Evolutionary conservation across 257 asterid genomes (phyloP).

Genomic region (Forsythia viridissima): DNA sequence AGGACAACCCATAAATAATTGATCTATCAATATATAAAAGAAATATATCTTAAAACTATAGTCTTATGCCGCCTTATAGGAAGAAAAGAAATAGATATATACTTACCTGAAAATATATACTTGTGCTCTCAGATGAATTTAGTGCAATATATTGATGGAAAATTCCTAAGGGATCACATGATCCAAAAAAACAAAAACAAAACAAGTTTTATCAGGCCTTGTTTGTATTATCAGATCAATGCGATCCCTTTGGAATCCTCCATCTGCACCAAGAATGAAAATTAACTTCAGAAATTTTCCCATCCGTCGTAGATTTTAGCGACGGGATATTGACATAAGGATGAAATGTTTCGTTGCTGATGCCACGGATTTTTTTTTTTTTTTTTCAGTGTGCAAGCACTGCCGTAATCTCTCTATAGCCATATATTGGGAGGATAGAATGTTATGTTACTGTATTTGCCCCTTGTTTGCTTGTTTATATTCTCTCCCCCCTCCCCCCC

Average conservation of each 20-base stretch:
- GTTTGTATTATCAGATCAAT: conserved; percentile 37
- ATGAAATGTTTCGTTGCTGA: background rate
- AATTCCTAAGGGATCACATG: conserved; percentile 61
- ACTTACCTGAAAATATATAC: conserved; percentile 21
- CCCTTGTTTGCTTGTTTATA: conserved; percentile 40
- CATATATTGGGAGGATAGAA: conserved; percentile 17
- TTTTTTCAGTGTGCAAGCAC: background rate
- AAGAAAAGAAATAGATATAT: background rate
- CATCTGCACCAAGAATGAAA: conserved; percentile 36
- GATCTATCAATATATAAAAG: background rate
- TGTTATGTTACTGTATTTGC: conserved; percentile 23
- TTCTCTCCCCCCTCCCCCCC: conserved; percentile 19
- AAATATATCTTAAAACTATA: background rate
- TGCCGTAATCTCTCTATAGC: background rate
- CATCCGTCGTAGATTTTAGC: background rate
- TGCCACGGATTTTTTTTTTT: background rate
- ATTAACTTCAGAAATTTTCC: background rate
- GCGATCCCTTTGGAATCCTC: conserved; percentile 34
- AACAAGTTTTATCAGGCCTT: background rate
- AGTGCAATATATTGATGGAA: conserved; percentile 39
- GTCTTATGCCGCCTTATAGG: background rate
- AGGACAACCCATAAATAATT: too few relatives aligned
- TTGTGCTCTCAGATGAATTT: background rate
- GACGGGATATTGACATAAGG: background rate
- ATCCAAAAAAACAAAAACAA: conserved; percentile 22